phyloP scores from a whole-genome alignment of 345 rosid genomes.

The Eucalyptus guilfoylei region DNA sequence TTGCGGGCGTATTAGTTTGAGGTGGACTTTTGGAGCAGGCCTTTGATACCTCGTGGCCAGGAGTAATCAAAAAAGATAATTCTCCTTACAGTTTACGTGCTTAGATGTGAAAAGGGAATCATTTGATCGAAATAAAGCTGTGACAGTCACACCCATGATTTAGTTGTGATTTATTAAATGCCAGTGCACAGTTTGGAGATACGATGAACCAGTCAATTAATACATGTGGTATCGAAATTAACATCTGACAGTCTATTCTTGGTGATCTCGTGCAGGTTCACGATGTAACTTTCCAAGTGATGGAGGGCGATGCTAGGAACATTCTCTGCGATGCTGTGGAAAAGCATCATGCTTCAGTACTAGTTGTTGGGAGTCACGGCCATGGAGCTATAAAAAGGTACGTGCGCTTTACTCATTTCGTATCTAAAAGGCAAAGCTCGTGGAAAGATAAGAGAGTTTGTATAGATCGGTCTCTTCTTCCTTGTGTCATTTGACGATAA shows the following conservation, averaged over 20 bases:
- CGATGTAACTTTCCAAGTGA: slow-evolving; percentile 27
- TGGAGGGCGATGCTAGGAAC: slow-evolving; percentile 85
- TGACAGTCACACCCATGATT: background rate
- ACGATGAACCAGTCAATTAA: background rate
- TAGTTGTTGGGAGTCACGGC: slow-evolving; percentile 88
- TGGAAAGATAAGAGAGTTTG: background rate
- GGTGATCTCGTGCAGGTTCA: slow-evolving; percentile 26
- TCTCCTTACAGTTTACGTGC: background rate
- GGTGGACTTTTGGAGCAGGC: background rate
- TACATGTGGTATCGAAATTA: background rate
- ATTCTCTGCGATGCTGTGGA: slow-evolving; percentile 76
- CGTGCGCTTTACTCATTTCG: background rate
- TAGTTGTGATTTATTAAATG: background rate
- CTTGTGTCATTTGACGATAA: background rate
- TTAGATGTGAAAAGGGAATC: background rate
- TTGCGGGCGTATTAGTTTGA: background rate
- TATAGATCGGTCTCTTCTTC: background rate
- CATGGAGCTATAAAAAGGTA: slow-evolving; percentile 92
- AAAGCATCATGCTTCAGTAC: slow-evolving; percentile 54
- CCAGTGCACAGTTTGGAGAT: background rate
- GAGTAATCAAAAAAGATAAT: background rate
- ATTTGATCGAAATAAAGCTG: background rate
- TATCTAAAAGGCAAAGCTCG: background rate
- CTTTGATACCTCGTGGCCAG: background rate
- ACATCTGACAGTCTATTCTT: background rate